phyloP scores from a whole-genome alignment of 371 early-diverging fungal genomes.

The Actinomortierella ambigua region DNA sequence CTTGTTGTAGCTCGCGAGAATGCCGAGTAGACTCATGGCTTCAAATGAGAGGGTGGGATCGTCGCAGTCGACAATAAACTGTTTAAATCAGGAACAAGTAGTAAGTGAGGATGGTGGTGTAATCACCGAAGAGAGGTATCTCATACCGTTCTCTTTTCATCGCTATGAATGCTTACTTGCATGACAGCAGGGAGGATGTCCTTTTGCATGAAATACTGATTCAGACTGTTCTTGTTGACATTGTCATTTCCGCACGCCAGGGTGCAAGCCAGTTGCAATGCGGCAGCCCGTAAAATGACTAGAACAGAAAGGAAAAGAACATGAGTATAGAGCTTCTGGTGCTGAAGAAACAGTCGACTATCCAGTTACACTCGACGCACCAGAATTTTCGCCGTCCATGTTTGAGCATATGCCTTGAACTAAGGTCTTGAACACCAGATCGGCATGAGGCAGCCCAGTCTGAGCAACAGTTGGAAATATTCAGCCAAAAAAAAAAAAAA shows the following conservation, averaged over 20 bases:
- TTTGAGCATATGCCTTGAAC: constrained; percentile 35
- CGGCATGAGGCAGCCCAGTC: constrained; percentile 58
- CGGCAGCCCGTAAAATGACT: constrained; percentile 36
- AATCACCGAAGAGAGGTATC: background rate
- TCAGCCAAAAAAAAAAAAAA: background rate
- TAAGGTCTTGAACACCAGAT: constrained; percentile 50
- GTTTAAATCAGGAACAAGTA: background rate
- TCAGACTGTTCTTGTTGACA: constrained; percentile 62
- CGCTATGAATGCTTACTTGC: constrained; percentile 27
- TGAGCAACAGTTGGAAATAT: constrained; percentile 1
- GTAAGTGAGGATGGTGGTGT: background rate
- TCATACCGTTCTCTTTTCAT: background rate
- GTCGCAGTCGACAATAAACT: constrained; percentile 45
- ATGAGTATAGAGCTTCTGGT: too few species aligned
- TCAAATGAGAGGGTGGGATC: constrained; percentile 40
- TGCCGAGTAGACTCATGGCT: constrained; percentile 49
- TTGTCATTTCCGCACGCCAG: constrained; percentile 62
- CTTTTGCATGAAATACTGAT: constrained; percentile 61
- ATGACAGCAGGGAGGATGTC: constrained; percentile 50
- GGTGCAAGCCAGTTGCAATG: constrained; percentile 50
- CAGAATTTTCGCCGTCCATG: constrained; percentile 24
- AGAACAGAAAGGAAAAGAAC: background rate
- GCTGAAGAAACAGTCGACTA: too few species aligned
- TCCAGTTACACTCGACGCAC: too few species aligned
- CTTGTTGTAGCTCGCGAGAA: constrained; percentile 64